Base-by-base conservation (phyloP, 345 rosid species). In the Eucalyptus curtisii region DNA sequence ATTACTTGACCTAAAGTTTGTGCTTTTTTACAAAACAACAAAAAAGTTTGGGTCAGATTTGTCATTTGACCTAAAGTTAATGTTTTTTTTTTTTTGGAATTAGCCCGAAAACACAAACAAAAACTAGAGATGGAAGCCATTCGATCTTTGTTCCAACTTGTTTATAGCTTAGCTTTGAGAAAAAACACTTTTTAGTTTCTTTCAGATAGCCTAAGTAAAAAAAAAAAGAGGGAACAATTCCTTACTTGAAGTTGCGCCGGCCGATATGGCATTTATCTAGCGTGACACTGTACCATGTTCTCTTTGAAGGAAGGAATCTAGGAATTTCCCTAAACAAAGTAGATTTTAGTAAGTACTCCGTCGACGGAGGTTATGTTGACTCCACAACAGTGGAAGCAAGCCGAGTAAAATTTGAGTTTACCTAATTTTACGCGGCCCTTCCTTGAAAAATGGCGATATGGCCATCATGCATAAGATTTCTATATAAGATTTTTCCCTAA, bases 231-330 rank as follows among this genome's bases (percentile, higher is more conserved):
- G 7, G 27, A 76, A 76, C 47, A 10, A 76, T 40, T 76, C 47
- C 27, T 76, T 40, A 30, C 47, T 76, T 12, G 47, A 76, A 40
- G 30, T 37, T 76, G 47, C 3, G 47, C 1, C 30, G 8, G 7
- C 15, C 0, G 12, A 1, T 71, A 37, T 0, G 0, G 81, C 8
- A 0, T n/a, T n/a, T 37, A 10, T 37, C 27, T 0, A 0, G 47
- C 82, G 24, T 11, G 82, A 20, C 47, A 76, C 27, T 37, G 45
- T 7, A 37, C 14, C 27, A 6, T 76, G 47, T 11, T 6, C 45
- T 76, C 2, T 76, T 71, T 76, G 47, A 20, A 76, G 47, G 47
- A 76, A 76, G 27, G 27, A 71, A 71, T 5, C 40, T 8, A 19
- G 25, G 45, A 37, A 24, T 37, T 76, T 76, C 47, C 47, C 27